phyloP scores from a whole-genome alignment of 495 filamentous ascomycete species.

The Penicilliopsis zonata region DNA sequence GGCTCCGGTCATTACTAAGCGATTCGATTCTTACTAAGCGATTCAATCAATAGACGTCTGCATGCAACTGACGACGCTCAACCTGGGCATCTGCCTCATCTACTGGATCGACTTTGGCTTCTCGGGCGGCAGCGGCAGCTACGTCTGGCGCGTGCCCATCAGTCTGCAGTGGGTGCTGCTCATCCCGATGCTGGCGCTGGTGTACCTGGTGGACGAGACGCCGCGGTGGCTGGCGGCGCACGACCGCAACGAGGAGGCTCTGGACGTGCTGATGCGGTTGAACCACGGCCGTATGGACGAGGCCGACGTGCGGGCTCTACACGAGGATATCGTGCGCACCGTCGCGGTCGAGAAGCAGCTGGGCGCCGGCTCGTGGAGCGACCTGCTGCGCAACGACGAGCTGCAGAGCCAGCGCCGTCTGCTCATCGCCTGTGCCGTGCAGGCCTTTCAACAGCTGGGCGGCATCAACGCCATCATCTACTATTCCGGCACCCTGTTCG shows the following conservation, averaged over 20 bases:
- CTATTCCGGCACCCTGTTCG: conserved; percentile 33
- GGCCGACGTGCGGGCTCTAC: conserved; percentile 5
- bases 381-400: conserved; percentile 23
- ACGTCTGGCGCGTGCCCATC: conserved; percentile 45
- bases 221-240: conserved; percentile 42
- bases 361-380: conserved; percentile 23
- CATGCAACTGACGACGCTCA: conserved; percentile 27
- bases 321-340: conserved; percentile 20
- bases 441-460: conserved; percentile 24
- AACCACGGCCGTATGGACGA: conserved; percentile 12
- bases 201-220: conserved; percentile 52
- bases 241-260: conserved; percentile 37
- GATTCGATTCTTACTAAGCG: conserved; percentile 40
- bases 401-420: conserved; percentile 28
- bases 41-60: conserved; percentile 24
- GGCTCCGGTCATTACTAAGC: conserved; percentile 39
- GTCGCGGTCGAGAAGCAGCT: conserved; percentile 23
- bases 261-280: conserved; percentile 40
- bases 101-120: conserved; percentile 47
- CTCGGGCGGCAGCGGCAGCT: conserved; percentile 20
- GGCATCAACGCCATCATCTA: conserved; percentile 46
- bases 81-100: conserved; percentile 29
- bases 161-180: conserved; percentile 49
- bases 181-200: conserved; percentile 39
- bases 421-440: conserved; percentile 20